Conservation (phyloP, 306 rosid species). For the Oxytropis ochrocephala region DNA sequence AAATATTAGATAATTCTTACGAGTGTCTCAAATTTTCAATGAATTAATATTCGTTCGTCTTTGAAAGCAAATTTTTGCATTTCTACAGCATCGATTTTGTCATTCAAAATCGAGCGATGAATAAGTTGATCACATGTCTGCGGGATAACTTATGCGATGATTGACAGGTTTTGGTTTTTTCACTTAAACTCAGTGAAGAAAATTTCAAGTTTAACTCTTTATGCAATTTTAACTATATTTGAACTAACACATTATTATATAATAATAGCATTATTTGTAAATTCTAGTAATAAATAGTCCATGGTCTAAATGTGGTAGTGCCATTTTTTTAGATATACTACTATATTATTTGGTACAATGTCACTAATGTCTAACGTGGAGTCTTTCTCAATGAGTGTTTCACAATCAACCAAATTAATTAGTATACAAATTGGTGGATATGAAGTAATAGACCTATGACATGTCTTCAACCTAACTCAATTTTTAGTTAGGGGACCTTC, state of each 20-base stretch:
- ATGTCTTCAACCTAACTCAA: constrained; percentile 9
- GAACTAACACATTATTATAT: background rate
- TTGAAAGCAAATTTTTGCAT: no score
- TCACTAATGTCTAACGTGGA: constrained; percentile 13
- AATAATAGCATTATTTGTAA: background rate
- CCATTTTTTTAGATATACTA: background rate
- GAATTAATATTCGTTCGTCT: no score
- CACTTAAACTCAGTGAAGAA: no score
- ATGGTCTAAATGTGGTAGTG: background rate
- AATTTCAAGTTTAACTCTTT: background rate
- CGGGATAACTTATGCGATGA: no score
- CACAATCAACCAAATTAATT: constrained; percentile 6
- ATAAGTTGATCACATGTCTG: no score
- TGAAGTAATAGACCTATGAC: constrained; percentile 3
- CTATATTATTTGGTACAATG: constrained; percentile 23
- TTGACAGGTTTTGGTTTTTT: no score
- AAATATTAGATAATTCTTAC: no score
- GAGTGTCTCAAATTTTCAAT: no score
- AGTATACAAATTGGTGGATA: constrained; percentile 9
- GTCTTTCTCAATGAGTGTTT: background rate
- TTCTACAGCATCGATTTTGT: no score
- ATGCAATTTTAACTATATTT: background rate
- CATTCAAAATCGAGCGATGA: no score
- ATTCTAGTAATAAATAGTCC: background rate
- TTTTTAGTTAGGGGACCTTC: constrained; percentile 13